Base-by-base conservation (phyloP, 228 moss, liverwort and hornwort genomes). In the Sphagnum fallax region DNA sequence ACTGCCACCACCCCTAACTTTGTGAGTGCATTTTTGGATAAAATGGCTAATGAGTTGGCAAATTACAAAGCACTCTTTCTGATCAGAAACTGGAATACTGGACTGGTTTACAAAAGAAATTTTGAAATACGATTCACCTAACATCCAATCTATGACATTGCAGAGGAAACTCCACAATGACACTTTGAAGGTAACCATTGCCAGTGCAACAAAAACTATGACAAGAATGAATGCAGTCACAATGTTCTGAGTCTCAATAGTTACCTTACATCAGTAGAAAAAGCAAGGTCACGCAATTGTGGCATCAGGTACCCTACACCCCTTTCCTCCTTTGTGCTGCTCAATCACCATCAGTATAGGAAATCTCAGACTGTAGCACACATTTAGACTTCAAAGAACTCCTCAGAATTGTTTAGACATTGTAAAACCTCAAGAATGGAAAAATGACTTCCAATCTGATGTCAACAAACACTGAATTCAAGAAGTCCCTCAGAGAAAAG, bases 201-300 rank as follows among this genome's bases (percentile, higher is more conserved):
- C 32, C 32, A 32, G 32, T 0, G 32, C 2, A 32, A 32, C 32
- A 32, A 32, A 32, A 32, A 32, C 32, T 32, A 32, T 32, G 32
- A 32, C 32, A 32, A 32, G 32, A 32, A 32, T 32, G 32, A 32
- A 32, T 32, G 32, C 32, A 32, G 32, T 32, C 32, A 32, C 32
- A 32, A 32, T 32, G 32, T 32, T 32, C 32, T 32, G 32, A 32
- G 32, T 65, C 72, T 72, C 50, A 66, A 78, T 72, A 77, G 65
- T 87, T 84, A 89, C 89, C 91, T 92, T 81, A 90, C 88, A 84
- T 90, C 85, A 64, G 87, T 78, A 71, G 90, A 84, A 78, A 97
- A 97, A 16, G 93, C 93, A n/a, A 97, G 72, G 76, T 97, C 97
- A 62, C 93, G 90, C 73, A 97, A 67, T 48, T 91, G 91, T 48